Conservation (phyloP, 2,329 filamentous ascomycete genomes). For the Hymenoscyphus repandus region DNA sequence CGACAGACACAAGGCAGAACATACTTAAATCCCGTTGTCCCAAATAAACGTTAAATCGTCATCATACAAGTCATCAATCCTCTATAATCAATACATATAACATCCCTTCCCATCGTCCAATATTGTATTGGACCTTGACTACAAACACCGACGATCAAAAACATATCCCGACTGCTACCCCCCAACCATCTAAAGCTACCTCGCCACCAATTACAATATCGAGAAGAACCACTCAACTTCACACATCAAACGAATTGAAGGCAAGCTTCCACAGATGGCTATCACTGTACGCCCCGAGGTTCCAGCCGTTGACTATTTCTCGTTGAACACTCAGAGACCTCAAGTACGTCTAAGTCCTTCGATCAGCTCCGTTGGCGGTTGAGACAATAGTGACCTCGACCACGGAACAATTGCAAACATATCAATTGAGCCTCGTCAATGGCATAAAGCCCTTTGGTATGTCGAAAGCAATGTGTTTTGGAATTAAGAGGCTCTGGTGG, state of each 20-base stretch:
- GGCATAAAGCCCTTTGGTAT: background rate
- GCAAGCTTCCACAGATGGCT: conserved; percentile 13
- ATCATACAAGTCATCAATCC: conserved; percentile 5
- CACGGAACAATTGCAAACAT: background rate
- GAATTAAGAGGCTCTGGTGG: background rate
- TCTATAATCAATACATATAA: too few relatives aligned
- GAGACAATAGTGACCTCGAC: background rate
- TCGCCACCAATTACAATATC: background rate
- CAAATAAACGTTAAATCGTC: conserved; percentile 14
- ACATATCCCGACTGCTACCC: background rate
- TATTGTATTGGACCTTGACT: too few relatives aligned
- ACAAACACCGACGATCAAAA: background rate
- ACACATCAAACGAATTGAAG: conserved; percentile 10
- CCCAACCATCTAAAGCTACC: background rate
- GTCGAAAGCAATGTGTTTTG: background rate
- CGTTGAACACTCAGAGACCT: conserved; percentile 13
- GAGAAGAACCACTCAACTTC: background rate
- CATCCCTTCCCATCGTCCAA: too few relatives aligned
- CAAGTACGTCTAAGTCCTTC: conserved; percentile 15
- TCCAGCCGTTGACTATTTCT: conserved; percentile 19
- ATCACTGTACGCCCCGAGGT: conserved; percentile 12
- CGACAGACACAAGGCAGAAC: background rate
- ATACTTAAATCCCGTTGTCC: conserved; percentile 13
- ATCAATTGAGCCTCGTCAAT: background rate
- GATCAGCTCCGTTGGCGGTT: background rate